A percentile compares a stretch with the other conserved stretches of the same genome.
phyloP scores from a whole-genome alignment of 1,284 basidiomycete species.

The Termitomyces sp. region DNA sequence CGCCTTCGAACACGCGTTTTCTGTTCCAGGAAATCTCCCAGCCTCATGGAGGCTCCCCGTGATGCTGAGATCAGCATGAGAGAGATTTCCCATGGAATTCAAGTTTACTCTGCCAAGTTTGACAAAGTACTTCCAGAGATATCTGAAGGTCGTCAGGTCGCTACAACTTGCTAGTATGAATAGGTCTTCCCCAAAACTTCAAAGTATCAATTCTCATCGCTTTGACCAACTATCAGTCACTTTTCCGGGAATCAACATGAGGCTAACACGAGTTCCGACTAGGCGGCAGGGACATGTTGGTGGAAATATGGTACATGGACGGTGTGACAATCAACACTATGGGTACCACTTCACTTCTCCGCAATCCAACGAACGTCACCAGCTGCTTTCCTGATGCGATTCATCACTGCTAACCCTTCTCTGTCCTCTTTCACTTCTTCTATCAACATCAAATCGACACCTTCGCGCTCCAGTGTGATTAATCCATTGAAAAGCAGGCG shows the following conservation, averaged over 20 bases:
- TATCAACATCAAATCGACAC: constrained; percentile 82
- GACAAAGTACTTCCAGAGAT: background rate
- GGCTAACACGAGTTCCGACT: background rate
- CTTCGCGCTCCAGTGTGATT: constrained; percentile 70
- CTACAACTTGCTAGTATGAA: background rate
- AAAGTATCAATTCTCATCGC: background rate
- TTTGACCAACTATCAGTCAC: background rate
- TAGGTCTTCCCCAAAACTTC: background rate
- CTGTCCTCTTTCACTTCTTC: constrained; percentile 81
- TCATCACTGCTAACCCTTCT: constrained; percentile 95
- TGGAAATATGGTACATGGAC: background rate
- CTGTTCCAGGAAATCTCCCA: background rate
- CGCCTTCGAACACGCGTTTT: constrained; percentile 19
- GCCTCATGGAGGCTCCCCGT: background rate
- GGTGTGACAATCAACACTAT: background rate
- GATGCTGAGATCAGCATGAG: background rate
- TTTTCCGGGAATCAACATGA: background rate
- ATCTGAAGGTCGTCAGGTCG: background rate
- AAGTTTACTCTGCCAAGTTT: background rate
- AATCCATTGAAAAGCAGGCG: constrained; percentile 86
- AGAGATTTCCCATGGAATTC: background rate
- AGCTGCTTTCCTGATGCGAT: constrained; percentile 93
- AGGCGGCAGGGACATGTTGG: background rate
- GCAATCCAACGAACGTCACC: constrained; percentile 53
- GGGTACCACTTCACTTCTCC: background rate